Evolutionary conservation across 2,329 filamentous ascomycete genomes (phyloP), one percentile per base, ranked within the genome.

Genomic region (Curvularia verruculosa): DNA sequence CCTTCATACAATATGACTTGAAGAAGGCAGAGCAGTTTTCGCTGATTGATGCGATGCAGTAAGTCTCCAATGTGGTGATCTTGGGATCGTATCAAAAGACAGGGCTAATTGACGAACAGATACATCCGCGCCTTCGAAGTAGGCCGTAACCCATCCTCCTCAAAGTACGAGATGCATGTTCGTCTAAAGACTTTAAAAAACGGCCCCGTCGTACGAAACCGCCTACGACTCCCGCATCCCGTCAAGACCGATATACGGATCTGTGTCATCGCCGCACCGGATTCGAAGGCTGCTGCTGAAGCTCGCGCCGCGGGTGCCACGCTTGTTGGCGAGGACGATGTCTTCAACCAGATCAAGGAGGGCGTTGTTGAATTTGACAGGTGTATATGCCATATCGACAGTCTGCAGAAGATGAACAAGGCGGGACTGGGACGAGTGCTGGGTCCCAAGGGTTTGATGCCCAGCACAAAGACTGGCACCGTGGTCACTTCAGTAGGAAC

Each of bases 101-200:
- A 23, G 28, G 21, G 24, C 44, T 57, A 41, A 56, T 34, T 29
- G 21, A n/a, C 8, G 40, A 41, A 41, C 18, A 96, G 92, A 74
- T 95, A 96, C 75, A 86, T 99, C 64, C 91, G 92, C 70, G 94
- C 95, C 46, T 88, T 89, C 71, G 95, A 99, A 84, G 93, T 97
- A 68, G 94, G 95, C 71, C 86, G 86, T 51, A 85, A 88, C 47
- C 89, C 91, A 3, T 83, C 84, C 2, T 81, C 83, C 10, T 82
- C 87, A 66, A 98, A 97, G 77, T 99, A 99, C 81, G 95, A 98
- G 76, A 70, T 98, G 49, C 85, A 91, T 69, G 81, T 99, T 68
- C 92, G 89, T 71, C 81, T 99, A 61, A 89, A 89, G 71, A 92
- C 94, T 1, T 83, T 87, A 66, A 94, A 93, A 76, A 93, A 92